phyloP scores from a whole-genome alignment of 768 basidiomycete species.

The Trametes sanguinea region DNA sequence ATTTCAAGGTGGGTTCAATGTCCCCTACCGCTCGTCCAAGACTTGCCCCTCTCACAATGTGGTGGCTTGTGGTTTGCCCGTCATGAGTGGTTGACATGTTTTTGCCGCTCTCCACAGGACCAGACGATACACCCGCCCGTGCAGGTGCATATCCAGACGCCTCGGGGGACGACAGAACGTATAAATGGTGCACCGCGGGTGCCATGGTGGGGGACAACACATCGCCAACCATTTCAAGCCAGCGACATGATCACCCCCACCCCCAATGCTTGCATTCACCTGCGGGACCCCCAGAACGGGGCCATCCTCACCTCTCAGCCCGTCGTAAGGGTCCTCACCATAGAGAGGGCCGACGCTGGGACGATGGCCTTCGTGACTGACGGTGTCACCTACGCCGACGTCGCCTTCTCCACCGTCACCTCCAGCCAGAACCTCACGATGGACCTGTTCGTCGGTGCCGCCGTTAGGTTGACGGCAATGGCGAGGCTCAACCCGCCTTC shows the following conservation, averaged over 20 bases:
- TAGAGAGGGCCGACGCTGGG: background rate
- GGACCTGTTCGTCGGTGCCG: slow-evolving; percentile 3
- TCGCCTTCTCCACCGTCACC: background rate
- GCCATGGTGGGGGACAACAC: background rate
- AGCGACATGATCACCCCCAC: background rate
- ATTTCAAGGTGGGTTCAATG: background rate
- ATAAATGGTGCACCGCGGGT: background rate
- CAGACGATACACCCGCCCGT: background rate
- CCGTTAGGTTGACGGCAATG: background rate
- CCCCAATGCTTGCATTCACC: background rate
- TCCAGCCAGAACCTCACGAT: background rate
- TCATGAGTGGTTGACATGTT: too few relatives aligned
- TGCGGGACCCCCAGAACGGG: background rate
- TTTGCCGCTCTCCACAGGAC: background rate
- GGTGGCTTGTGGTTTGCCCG: too few relatives aligned
- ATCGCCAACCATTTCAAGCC: background rate
- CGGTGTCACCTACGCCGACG: background rate
- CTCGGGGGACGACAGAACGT: background rate
- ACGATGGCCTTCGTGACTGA: slow-evolving; percentile 1
- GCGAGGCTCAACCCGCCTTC: background rate
- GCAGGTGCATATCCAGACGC: background rate
- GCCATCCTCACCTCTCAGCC: background rate
- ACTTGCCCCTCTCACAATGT: too few relatives aligned
- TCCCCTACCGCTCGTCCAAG: background rate
- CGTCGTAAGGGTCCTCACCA: slow-evolving; percentile 1